Conservation (phyloP, 441 rosid species). For the Pelargonium fulgidum region DNA sequence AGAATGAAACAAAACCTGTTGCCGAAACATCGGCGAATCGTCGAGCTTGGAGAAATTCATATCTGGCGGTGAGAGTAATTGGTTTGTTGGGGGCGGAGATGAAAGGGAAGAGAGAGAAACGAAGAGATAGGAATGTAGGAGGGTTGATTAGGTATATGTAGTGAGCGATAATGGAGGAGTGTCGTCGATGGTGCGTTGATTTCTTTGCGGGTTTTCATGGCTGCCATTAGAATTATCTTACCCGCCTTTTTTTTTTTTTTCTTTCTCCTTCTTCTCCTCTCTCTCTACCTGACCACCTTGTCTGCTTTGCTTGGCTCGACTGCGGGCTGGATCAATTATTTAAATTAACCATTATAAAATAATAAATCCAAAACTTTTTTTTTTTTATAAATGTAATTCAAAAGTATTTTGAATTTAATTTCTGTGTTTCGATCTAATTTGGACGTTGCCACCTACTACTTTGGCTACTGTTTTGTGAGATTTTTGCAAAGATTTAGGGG, state of each 20-base stretch:
- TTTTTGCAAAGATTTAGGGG: too few species aligned
- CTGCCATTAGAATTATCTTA: constrained; percentile 25
- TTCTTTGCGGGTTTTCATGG: constrained; percentile 46
- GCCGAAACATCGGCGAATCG: constrained; percentile 78
- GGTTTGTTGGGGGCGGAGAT: not conserved
- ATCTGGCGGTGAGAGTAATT: not conserved
- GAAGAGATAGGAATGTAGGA: not conserved
- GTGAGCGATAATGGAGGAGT: constrained; percentile 32
- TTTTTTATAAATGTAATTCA: too few species aligned
- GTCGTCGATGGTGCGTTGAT: constrained; percentile 21
- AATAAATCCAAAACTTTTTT: too few species aligned
- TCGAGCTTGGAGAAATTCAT: constrained; percentile 69
- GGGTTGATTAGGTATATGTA: constrained; percentile 7
- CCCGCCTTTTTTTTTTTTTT: not conserved
- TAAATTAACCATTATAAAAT: too few species aligned
- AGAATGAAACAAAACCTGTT: constrained; percentile 39
- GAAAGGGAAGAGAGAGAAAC: not conserved
- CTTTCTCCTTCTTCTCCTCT: not conserved
- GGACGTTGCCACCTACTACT: too few species aligned
- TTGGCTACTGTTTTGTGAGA: too few species aligned
- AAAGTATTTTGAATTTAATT: too few species aligned
- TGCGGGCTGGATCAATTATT: too few species aligned
- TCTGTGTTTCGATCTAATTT: too few species aligned
- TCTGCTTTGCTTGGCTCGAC: not conserved
- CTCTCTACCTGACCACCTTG: not conserved